Evolutionary conservation across 2,329 filamentous ascomycete species (phyloP).

Genomic region (Pseudogymnoascus sp.): DNA sequence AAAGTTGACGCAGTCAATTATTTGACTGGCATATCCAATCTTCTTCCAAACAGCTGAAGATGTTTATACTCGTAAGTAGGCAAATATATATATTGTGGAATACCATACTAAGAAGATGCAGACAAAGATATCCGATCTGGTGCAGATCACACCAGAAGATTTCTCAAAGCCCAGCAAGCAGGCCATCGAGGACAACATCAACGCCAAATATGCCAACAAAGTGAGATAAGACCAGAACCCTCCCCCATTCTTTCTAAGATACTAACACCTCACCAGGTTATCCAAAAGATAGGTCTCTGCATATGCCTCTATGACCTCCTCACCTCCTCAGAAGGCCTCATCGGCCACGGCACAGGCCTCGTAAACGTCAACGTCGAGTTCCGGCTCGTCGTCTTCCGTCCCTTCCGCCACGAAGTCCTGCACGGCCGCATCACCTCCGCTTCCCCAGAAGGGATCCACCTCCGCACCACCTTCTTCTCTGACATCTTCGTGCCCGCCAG

Average conservation of each 20-base stretch:
- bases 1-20: not conserved
- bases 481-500: constrained; percentile 75
- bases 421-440: constrained; percentile 73
- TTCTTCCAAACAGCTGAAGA: constrained; percentile 19
- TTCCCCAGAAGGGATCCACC: constrained; percentile 62
- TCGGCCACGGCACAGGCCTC: constrained; percentile 83
- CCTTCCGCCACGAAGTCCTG: constrained; percentile 91
- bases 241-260: not conserved
- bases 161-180: constrained; percentile 75
- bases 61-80: constrained; percentile 42
- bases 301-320: constrained; percentile 89
- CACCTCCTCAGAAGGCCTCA: constrained; percentile 83
- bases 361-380: constrained; percentile 98
- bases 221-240: constrained; percentile 33
- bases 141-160: constrained; percentile 83
- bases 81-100: not conserved
- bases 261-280: constrained; percentile 43
- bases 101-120: constrained; percentile 30
- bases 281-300: constrained; percentile 90
- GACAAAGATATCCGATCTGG: constrained; percentile 91
- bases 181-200: constrained; percentile 93
- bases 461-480: constrained; percentile 87
- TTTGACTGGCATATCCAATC: not conserved
- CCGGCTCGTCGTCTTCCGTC: constrained; percentile 84
- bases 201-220: constrained; percentile 93